phyloP scores from a whole-genome alignment of 163 green algal genomes.

The Trebouxia gelatinosa region DNA sequence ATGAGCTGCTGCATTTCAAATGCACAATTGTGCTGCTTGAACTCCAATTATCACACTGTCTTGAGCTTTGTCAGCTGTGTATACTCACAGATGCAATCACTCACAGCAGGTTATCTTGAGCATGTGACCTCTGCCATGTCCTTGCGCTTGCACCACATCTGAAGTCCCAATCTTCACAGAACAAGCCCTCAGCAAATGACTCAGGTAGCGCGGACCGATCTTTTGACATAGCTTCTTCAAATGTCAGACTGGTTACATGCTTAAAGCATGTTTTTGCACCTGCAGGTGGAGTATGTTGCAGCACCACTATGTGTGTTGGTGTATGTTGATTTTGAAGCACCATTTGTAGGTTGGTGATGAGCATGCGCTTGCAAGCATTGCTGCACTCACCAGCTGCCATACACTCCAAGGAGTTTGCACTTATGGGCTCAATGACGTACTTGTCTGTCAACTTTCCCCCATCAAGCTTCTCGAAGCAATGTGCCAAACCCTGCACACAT shows the following conservation, averaged over 20 bases:
- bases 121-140: slow-evolving; percentile 83
- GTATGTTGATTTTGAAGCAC: neutral
- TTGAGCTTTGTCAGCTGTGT: too few relatives aligned
- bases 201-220: slow-evolving; percentile 60
- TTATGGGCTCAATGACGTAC: slow-evolving; percentile 75
- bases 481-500: slow-evolving; percentile 65
- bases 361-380: neutral
- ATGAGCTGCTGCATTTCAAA: too few relatives aligned
- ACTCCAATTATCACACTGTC: too few relatives aligned
- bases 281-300: too few relatives aligned
- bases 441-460: slow-evolving; percentile 66
- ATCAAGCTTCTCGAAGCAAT: slow-evolving; percentile 83
- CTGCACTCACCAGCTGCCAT: slow-evolving; percentile 66
- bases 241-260: slow-evolving; percentile 58
- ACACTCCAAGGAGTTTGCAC: slow-evolving; percentile 80
- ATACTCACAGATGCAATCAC: too few relatives aligned
- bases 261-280: slow-evolving; percentile 80
- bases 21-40: too few relatives aligned
- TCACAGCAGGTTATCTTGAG: slow-evolving; percentile 87
- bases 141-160: slow-evolving; percentile 70
- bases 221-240: slow-evolving; percentile 59
- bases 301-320: neutral
- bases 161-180: slow-evolving; percentile 83
- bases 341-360: neutral
- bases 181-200: slow-evolving; percentile 60